A percentile compares a stretch with the other conserved stretches of the same genome.
phyloP scores from a whole-genome alignment of 352 stramenopile genomes.

The Phytopythium vexans region DNA sequence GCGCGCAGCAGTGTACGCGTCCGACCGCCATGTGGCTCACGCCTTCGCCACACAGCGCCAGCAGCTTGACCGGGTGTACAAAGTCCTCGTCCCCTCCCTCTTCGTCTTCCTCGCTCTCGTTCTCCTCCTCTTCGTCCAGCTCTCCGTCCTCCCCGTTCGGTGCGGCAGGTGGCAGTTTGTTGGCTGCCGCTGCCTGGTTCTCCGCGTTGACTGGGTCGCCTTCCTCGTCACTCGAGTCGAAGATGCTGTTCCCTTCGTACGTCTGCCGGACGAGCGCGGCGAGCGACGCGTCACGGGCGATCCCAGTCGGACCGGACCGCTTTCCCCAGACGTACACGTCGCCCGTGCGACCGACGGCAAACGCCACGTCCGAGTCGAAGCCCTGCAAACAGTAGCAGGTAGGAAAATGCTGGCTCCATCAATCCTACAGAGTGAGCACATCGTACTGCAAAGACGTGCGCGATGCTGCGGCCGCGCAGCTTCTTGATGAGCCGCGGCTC shows the following conservation, averaged over 20 bases:
- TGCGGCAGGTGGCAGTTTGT: not conserved
- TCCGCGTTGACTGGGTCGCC: constrained; percentile 9
- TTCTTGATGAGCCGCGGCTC: constrained; percentile 67
- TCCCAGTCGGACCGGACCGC: constrained; percentile 47
- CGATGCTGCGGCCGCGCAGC: constrained; percentile 57
- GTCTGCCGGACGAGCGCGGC: constrained; percentile 29
- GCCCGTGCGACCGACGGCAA: constrained; percentile 60
- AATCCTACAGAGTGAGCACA: not conserved
- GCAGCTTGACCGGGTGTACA: constrained; percentile 63
- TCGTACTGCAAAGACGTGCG: constrained; percentile 69
- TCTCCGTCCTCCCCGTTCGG: constrained; percentile 14
- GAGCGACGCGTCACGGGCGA: constrained; percentile 31
- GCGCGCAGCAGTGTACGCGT: constrained; percentile 67
- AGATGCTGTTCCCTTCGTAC: constrained; percentile 41
- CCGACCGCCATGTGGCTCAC: constrained; percentile 73
- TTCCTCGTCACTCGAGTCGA: constrained; percentile 57
- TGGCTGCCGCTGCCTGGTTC: not conserved
- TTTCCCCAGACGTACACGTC: constrained; percentile 85
- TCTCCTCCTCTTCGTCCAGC: constrained; percentile 6
- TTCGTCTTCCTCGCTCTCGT: constrained; percentile 17
- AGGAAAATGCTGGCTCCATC: not conserved
- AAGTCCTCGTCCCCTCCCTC: constrained; percentile 66
- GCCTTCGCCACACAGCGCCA: constrained; percentile 58
- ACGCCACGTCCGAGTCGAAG: constrained; percentile 80
- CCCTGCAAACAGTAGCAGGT: constrained; percentile 25